A percentile compares a stretch with the other conserved stretches of the same genome.
phyloP scores from a whole-genome alignment of 176 grass and related monocot species.

The Lolium rigidum region DNA sequence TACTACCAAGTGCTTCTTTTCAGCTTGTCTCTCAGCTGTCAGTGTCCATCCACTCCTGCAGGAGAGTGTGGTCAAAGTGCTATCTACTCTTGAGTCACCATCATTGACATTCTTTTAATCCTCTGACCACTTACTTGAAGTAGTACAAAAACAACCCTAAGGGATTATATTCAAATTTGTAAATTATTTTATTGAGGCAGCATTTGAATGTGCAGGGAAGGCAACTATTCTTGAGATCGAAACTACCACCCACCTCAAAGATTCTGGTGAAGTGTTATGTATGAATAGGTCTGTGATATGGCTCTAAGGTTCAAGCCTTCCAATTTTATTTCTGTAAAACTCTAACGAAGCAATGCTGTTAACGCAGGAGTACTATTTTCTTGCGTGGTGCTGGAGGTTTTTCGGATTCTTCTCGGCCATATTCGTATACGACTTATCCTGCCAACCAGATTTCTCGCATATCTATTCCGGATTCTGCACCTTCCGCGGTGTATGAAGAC shows the following conservation, averaged over 20 bases:
- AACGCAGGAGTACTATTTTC: slow-evolving; percentile 80
- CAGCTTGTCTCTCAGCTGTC: neutral
- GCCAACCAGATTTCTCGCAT: slow-evolving; percentile 71
- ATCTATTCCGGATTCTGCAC: slow-evolving; percentile 70
- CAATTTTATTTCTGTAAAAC: neutral
- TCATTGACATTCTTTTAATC: slow-evolving; percentile 12
- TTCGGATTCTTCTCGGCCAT: slow-evolving; percentile 72
- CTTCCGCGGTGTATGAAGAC: slow-evolving; percentile 72
- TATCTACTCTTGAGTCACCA: neutral
- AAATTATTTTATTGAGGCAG: neutral
- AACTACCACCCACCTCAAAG: slow-evolving; percentile 70
- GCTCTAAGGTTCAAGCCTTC: neutral
- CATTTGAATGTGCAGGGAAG: slow-evolving; percentile 71
- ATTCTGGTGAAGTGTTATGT: slow-evolving; percentile 83
- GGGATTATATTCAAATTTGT: slow-evolving; percentile 17
- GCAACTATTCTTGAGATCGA: slow-evolving; percentile 81
- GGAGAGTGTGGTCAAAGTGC: neutral
- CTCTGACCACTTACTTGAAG: slow-evolving; percentile 17
- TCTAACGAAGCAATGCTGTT: slow-evolving; percentile 16
- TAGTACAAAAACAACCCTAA: slow-evolving; percentile 1
- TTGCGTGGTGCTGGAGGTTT: slow-evolving; percentile 94
- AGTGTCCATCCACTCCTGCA: neutral
- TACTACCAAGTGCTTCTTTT: neutral
- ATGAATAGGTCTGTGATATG: slow-evolving; percentile 78
- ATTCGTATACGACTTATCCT: slow-evolving; percentile 72